These are phyloP conservation scores for Mortierella hygrophila DNA, from an alignment of 192 early-diverging fungal genomes.

Conservation along the genomic window DNA sequence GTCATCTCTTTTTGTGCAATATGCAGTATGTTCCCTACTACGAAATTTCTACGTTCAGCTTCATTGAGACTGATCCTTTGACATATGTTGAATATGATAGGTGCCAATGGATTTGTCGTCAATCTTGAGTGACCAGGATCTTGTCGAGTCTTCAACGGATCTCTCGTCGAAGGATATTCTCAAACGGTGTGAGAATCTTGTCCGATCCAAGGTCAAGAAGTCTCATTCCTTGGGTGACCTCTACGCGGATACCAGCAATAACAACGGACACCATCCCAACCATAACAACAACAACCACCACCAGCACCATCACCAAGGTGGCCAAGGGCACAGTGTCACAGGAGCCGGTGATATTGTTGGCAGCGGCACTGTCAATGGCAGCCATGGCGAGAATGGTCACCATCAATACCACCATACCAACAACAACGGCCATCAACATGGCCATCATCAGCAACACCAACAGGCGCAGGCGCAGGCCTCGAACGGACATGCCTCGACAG, in stretches of 20 bases:
- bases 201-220: slow-evolving; percentile 59
- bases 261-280: neutral
- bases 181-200: slow-evolving; percentile 65
- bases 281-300: neutral
- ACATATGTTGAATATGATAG: slow-evolving; percentile 16
- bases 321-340: neutral
- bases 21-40: no score
- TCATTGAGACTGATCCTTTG: neutral
- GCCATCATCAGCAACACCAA: slow-evolving; percentile 1
- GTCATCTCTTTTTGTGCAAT: neutral
- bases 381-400: neutral
- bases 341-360: slow-evolving; percentile 7
- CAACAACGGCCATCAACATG: slow-evolving; percentile 9
- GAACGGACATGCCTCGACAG: slow-evolving; percentile 14
- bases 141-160: slow-evolving; percentile 61
- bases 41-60: neutral
- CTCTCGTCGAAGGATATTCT: slow-evolving; percentile 67
- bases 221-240: slow-evolving; percentile 54
- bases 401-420: slow-evolving; percentile 7
- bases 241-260: slow-evolving; percentile 28
- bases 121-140: slow-evolving; percentile 61
- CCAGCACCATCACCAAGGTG: slow-evolving; percentile 8
- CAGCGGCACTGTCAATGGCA: slow-evolving; percentile 11
- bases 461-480: neutral
- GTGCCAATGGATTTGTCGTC: slow-evolving; percentile 69